phyloP scores from a whole-genome alignment of 352 stramenopile genomes.

The Phytophthora vignae region DNA sequence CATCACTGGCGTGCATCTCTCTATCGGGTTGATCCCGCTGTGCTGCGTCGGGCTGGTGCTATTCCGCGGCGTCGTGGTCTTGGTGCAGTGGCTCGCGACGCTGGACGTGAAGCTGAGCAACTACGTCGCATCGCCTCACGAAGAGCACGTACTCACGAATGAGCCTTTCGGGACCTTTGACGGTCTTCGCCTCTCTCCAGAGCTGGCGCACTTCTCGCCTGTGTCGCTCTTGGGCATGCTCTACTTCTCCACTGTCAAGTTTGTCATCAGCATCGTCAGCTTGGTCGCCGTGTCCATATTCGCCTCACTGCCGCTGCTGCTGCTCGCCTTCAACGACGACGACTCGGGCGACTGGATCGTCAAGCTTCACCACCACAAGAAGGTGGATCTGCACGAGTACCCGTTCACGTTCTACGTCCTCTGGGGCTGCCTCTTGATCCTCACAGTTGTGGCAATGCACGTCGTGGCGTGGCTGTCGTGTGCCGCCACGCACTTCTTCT shows the following conservation, averaged over 20 bases:
- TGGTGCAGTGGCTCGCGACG: slow-evolving; percentile 57
- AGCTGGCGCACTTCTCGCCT: slow-evolving; percentile 61
- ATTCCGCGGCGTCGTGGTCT: slow-evolving; percentile 55
- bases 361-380: slow-evolving; percentile 35
- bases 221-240: slow-evolving; percentile 63
- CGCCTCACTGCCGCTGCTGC: slow-evolving; percentile 36
- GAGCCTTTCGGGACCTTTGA: slow-evolving; percentile 45
- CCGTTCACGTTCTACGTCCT: slow-evolving; percentile 52
- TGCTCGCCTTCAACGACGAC: slow-evolving; percentile 29
- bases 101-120: slow-evolving; percentile 76
- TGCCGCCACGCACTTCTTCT: slow-evolving; percentile 69
- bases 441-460: slow-evolving; percentile 64
- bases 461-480: slow-evolving; percentile 55
- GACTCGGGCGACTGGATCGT: slow-evolving; percentile 27
- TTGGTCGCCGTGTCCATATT: slow-evolving; percentile 43
- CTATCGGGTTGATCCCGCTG: slow-evolving; percentile 57
- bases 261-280: slow-evolving; percentile 60
- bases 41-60: slow-evolving; percentile 75
- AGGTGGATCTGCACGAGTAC: slow-evolving; percentile 44
- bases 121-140: slow-evolving; percentile 49
- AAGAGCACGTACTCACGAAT: slow-evolving; percentile 56
- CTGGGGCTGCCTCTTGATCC: slow-evolving; percentile 55
- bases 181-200: slow-evolving; percentile 55
- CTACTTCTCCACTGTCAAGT: slow-evolving; percentile 78
- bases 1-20: slow-evolving; percentile 45